phyloP scores from a whole-genome alignment of 371 early-diverging fungal genomes.

The Apophysomyces sp. region DNA sequence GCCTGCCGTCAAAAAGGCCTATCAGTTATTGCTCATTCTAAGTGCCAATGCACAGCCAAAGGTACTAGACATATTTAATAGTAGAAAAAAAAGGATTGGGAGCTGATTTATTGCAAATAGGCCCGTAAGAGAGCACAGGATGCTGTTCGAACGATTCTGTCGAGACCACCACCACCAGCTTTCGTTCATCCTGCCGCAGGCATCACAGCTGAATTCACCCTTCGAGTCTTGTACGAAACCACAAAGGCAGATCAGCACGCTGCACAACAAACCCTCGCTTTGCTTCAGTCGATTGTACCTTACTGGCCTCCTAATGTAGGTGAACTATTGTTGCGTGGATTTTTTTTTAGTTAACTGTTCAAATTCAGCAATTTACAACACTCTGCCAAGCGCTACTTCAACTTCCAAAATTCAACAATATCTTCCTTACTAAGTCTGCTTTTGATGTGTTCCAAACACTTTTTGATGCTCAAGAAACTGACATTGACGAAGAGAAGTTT shows the following conservation, averaged over 20 bases:
- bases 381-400: conserved; percentile 79
- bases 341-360: not conserved
- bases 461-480: conserved; percentile 53
- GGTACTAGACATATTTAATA: conserved; percentile 37
- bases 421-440: conserved; percentile 77
- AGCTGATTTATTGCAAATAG: not conserved
- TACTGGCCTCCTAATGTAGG: conserved; percentile 72
- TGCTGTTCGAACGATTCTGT: conserved; percentile 68
- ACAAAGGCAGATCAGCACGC: conserved; percentile 67
- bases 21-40: conserved; percentile 72
- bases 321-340: not conserved
- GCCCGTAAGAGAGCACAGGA: conserved; percentile 86
- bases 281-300: conserved; percentile 72
- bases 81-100: not conserved
- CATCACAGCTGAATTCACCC: conserved; percentile 72
- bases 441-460: conserved; percentile 81
- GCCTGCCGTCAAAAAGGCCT: conserved; percentile 65
- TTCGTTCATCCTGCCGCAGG: conserved; percentile 78
- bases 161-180: conserved; percentile 74
- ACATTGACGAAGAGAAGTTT: conserved; percentile 63
- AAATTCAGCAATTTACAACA: conserved; percentile 47
- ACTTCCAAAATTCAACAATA: conserved; percentile 82
- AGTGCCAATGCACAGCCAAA: conserved; percentile 87
- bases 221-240: conserved; percentile 67
- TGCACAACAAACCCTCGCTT: conserved; percentile 75